Percentiles rank a stretch among this genome's conserved stretches.
Conservation (phyloP, 805 yeast species). For the Saturnispora hagleri region DNA sequence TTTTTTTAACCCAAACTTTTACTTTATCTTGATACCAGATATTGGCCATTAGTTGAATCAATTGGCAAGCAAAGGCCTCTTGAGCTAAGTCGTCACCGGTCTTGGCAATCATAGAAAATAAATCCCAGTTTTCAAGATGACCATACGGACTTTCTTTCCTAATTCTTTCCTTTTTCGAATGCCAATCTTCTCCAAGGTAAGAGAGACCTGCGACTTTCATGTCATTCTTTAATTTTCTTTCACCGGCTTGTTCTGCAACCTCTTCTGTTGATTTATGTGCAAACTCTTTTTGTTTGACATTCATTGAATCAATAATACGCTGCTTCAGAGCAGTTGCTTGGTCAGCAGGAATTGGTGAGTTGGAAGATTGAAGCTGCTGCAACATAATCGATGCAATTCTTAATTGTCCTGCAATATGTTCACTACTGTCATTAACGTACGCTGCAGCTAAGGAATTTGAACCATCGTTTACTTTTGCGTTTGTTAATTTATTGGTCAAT, state of each 20-base stretch:
- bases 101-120: conserved; percentile 91
- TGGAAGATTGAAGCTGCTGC: conserved; percentile 65
- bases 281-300: conserved; percentile 54
- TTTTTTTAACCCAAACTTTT: conserved; percentile 83
- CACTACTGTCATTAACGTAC: conserved; percentile 15
- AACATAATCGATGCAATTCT: conserved; percentile 94
- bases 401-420: conserved; percentile 77
- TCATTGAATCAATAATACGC: conserved; percentile 64
- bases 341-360: conserved; percentile 43
- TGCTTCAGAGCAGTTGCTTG: conserved; percentile 63
- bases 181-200: conserved; percentile 91
- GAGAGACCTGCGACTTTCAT: conserved; percentile 70
- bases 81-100: conserved; percentile 94
- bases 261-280: conserved; percentile 24
- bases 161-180: conserved; percentile 68
- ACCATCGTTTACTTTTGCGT: neutral
- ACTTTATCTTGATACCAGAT: conserved; percentile 69
- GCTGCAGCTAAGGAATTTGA: neutral
- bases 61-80: conserved; percentile 95
- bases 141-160: conserved; percentile 74
- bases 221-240: conserved; percentile 86
- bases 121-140: conserved; percentile 84
- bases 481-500: conserved; percentile 33
- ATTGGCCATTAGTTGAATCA: conserved; percentile 77
- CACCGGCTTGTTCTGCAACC: conserved; percentile 70